Percentiles rank a stretch among this genome's conserved stretches.
These are phyloP conservation scores for Suillus spraguei DNA, from an alignment of 768 basidiomycete genomes.

Conservation along the genomic window DNA sequence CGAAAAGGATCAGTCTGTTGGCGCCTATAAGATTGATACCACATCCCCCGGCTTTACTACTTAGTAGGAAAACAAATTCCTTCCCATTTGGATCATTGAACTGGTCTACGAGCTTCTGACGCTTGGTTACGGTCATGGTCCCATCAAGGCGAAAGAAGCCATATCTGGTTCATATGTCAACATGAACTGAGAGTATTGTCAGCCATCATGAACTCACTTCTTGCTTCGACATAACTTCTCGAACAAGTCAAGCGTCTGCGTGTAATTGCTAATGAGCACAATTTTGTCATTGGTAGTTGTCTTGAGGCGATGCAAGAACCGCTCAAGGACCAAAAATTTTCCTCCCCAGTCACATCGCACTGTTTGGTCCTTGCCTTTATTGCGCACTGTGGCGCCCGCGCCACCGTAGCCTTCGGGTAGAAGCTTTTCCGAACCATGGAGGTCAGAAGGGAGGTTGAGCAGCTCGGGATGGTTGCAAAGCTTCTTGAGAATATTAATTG, in stretches of 20 bases:
- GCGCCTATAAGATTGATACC: conserved; percentile 98
- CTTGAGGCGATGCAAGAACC: conserved; percentile 83
- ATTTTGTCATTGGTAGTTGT: conserved; percentile 91
- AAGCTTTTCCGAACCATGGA: conserved; percentile 77
- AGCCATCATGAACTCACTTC: conserved; percentile 52
- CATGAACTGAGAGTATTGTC: conserved; percentile 5
- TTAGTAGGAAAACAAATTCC: conserved; percentile 92
- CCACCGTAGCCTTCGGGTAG: conserved; percentile 84
- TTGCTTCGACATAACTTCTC: conserved; percentile 86
- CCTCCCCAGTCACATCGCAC: conserved; percentile 86
- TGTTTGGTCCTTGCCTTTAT: conserved; percentile 43
- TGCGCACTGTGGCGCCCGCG: conserved; percentile 43
- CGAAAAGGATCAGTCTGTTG: conserved; percentile 93
- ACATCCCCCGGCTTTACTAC: conserved; percentile 94
- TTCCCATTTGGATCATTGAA: conserved; percentile 93
- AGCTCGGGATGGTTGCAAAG: conserved; percentile 95
- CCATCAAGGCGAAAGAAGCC: conserved; percentile 92
- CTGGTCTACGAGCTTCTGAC: conserved; percentile 94
- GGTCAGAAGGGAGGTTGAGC: conserved; percentile 80
- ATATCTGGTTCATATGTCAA: conserved; percentile 57
- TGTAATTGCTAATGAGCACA: conserved; percentile 95
- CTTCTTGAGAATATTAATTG: conserved; percentile 93
- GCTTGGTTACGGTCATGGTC: conserved; percentile 88
- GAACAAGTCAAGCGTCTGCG: conserved; percentile 92
- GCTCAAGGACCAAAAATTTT: conserved; percentile 91